Conservation (phyloP, 2,329 filamentous ascomycete genomes). For the Aspergillus flavus region DNA sequence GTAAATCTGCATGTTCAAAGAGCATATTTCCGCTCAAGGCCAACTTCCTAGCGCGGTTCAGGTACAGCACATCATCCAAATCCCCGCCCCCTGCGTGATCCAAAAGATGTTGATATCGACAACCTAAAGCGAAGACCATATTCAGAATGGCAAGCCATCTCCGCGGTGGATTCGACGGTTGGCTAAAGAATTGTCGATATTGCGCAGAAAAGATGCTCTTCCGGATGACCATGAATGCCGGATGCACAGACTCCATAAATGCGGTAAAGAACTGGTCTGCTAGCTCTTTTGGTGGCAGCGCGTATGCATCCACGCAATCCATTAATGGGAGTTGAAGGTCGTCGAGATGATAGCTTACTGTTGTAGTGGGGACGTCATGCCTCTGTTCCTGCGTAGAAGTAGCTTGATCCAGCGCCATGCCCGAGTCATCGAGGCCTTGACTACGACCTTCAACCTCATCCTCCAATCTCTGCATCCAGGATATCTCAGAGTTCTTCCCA, state of each 20-base stretch:
- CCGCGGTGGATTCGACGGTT: constrained; percentile 28
- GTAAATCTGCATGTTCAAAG: constrained; percentile 45
- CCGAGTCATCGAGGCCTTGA: constrained; percentile 6
- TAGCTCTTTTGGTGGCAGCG: constrained; percentile 37
- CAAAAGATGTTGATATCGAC: constrained; percentile 40
- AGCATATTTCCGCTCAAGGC: constrained; percentile 38
- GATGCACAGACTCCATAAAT: constrained; percentile 44
- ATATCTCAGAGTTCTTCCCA: constrained; percentile 48
- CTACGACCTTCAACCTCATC: constrained; percentile 30
- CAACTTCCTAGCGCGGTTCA: constrained; percentile 44
- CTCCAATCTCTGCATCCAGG: constrained; percentile 45
- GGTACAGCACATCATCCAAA: constrained; percentile 42
- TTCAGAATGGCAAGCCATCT: constrained; percentile 49
- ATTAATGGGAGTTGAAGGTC: constrained; percentile 39
- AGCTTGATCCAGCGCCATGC: neutral
- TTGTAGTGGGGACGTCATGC: constrained; percentile 24
- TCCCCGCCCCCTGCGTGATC: constrained; percentile 23
- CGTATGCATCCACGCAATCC: constrained; percentile 38
- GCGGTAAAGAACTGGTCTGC: constrained; percentile 43
- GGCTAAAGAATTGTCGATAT: constrained; percentile 38
- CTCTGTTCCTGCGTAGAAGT: neutral
- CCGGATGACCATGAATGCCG: constrained; percentile 45
- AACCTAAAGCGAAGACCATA: constrained; percentile 50
- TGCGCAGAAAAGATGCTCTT: constrained; percentile 40
- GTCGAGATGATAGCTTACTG: constrained; percentile 44